phyloP scores from a whole-genome alignment of 345 rosid species.

The Mercurialis annua region DNA sequence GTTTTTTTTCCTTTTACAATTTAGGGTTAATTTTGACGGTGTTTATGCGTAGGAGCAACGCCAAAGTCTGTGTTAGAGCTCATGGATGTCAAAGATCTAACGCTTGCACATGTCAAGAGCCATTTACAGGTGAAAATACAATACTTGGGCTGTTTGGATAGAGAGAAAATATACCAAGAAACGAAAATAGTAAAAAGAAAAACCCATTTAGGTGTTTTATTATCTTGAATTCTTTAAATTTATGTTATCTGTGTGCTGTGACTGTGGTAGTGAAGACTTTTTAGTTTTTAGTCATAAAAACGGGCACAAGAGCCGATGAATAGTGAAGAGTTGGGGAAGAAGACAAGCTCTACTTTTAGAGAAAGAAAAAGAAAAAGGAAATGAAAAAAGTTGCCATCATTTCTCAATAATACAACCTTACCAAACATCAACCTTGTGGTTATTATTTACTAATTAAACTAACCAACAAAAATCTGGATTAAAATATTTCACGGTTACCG shows the following conservation, averaged over 20 bases:
- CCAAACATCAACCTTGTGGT: slow-evolving; percentile 53
- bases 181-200: background rate
- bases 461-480: slow-evolving; percentile 26
- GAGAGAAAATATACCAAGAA: background rate
- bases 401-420: slow-evolving; percentile 61
- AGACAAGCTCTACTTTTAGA: slow-evolving; percentile 37
- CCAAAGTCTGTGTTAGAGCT: slow-evolving; percentile 78
- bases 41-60: slow-evolving; percentile 51
- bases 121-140: slow-evolving; percentile 94
- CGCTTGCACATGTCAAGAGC: slow-evolving; percentile 80
- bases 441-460: no score
- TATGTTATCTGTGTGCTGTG: slow-evolving; percentile 5
- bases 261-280: slow-evolving; percentile 6
- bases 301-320: slow-evolving; percentile 44
- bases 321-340: slow-evolving; percentile 33
- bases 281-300: slow-evolving; percentile 4
- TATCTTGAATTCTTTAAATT: no score
- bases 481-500: no score
- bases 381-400: slow-evolving; percentile 47
- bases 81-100: slow-evolving; percentile 77
- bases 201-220: background rate
- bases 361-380: slow-evolving; percentile 10
- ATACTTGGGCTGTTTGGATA: background rate
- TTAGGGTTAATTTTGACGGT: background rate
- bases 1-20: background rate